These are phyloP conservation scores for Thalia dealbata DNA, from an alignment of 176 grass and related monocot genomes.

Conservation along the genomic window DNA sequence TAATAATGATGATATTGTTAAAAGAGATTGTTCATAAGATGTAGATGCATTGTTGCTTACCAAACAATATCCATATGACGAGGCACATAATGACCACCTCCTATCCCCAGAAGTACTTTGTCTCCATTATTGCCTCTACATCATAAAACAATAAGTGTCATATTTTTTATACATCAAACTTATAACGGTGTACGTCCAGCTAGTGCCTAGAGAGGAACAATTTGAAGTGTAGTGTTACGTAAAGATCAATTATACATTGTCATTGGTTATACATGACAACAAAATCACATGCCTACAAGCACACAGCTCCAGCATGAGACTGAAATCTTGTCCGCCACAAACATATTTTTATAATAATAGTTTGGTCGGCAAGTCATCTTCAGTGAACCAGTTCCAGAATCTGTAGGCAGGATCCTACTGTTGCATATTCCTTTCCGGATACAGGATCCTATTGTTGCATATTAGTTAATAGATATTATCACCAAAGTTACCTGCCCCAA, in stretches of 20 bases:
- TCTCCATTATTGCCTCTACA: slow-evolving; percentile 36
- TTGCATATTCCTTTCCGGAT: background rate
- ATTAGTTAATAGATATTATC: background rate
- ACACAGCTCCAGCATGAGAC: background rate
- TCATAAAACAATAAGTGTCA: slow-evolving; percentile 13
- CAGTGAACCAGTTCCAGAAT: background rate
- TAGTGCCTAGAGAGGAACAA: background rate
- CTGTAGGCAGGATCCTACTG: background rate
- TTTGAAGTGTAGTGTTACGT: background rate
- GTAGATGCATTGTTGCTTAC: slow-evolving; percentile 32
- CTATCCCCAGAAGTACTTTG: slow-evolving; percentile 82
- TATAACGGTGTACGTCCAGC: background rate
- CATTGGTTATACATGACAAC: background rate
- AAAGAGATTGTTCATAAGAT: slow-evolving; percentile 1
- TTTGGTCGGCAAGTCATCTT: background rate
- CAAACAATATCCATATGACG: slow-evolving; percentile 70
- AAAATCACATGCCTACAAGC: background rate
- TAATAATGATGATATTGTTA: background rate
- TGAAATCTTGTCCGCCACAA: background rate
- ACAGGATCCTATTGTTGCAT: too few relatives aligned
- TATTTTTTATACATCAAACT: background rate
- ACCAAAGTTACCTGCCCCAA: slow-evolving; percentile 44
- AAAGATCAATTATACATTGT: background rate
- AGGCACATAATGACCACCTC: slow-evolving; percentile 91
- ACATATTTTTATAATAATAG: slow-evolving; percentile 10